Percentiles rank a stretch among this genome's conserved stretches.
These are phyloP conservation scores for Trichoderma breve DNA, from an alignment of 2,329 filamentous ascomycete genomes.

Conservation along the genomic window DNA sequence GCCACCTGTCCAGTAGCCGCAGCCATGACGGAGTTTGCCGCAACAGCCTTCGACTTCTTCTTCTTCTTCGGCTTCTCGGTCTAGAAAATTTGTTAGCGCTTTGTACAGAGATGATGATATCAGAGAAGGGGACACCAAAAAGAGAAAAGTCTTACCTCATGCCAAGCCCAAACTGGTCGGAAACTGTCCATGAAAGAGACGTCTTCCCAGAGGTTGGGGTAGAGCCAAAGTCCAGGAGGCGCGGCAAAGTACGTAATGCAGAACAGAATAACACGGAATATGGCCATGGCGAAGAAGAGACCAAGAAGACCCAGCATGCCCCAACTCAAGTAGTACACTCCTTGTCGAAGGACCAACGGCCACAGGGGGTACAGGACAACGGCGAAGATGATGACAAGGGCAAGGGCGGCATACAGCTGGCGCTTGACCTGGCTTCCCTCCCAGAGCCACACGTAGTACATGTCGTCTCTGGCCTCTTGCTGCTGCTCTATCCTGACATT, in stretches of 20 bases:
- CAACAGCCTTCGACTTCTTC: constrained; percentile 49
- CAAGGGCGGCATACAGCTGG: constrained; percentile 84
- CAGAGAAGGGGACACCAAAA: not conserved
- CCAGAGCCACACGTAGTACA: constrained; percentile 97
- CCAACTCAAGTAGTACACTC: constrained; percentile 97
- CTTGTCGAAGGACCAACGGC: constrained; percentile 85
- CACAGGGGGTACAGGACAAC: constrained; percentile 95
- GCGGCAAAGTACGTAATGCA: constrained; percentile 82
- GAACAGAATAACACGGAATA: constrained; percentile 94
- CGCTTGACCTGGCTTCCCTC: constrained; percentile 92
- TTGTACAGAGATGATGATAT: not conserved
- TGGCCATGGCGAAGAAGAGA: constrained; percentile 95
- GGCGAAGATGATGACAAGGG: constrained; percentile 78
- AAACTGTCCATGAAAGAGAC: constrained; percentile 98
- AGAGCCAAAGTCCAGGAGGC: constrained; percentile 93
- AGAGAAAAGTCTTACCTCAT: constrained; percentile 65
- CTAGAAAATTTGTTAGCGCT: constrained; percentile 27
- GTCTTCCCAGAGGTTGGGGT: constrained; percentile 96
- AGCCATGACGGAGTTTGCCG: constrained; percentile 45
- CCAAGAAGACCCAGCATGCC: constrained; percentile 86
- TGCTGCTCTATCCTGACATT: constrained; percentile 94
- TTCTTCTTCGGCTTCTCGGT: constrained; percentile 51
- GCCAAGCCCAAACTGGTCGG: constrained; percentile 95
- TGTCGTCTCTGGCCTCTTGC: constrained; percentile 80
- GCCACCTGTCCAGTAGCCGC: constrained; percentile 52